Base-by-base conservation (phyloP, 129 eudicot species). In the Tagetes patula region DNA sequence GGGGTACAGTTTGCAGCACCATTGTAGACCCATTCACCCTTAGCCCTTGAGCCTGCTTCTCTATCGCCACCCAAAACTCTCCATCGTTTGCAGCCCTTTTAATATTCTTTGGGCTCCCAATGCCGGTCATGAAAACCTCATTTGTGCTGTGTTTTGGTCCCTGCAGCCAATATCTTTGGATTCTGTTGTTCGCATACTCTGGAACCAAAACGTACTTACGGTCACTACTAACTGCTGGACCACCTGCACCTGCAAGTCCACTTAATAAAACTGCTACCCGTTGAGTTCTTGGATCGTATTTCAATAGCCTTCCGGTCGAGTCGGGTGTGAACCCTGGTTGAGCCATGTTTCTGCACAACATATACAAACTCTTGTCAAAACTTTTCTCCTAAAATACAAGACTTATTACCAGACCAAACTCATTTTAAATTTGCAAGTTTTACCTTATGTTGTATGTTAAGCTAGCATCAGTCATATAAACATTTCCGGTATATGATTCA, bases 231-330 rank as follows among this genome's bases (percentile, higher is more conserved):
- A 71, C 82, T 0, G 77, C 42, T 0, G 82, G 77, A 64, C 82
- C 77, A 41, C 82, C 82, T 0, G 1, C 50, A 33, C 82, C 73
- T 0, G 77, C 58, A 3, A 78, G 60, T 42, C 82, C 73, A 0
- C 68, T 78, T 10, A 71, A 13, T 41, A 78, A 78, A 50, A 11
- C 34, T 2, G 73, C 52, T 32, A 78, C 73, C 32, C 61, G 58
- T 71, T 64, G 55, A n/a, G 67, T 42, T 41, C 67, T 20, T 71
- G 83, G 83, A 39, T 73, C 47, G 38, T 66, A 73, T 58, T 37
- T 56, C 55, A 79, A 45, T 20, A 79, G 75, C 64, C 83, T 73
- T 73, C 83, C 83, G 0, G 83, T 79, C 3, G 79, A 79, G 75
- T 79, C 83, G 0, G 61, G 79, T 55, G 41, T 79, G 56, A 65